Evolutionary conservation across 2,329 filamentous ascomycete genomes (phyloP).

Genomic region (Fusarium sp.): DNA sequence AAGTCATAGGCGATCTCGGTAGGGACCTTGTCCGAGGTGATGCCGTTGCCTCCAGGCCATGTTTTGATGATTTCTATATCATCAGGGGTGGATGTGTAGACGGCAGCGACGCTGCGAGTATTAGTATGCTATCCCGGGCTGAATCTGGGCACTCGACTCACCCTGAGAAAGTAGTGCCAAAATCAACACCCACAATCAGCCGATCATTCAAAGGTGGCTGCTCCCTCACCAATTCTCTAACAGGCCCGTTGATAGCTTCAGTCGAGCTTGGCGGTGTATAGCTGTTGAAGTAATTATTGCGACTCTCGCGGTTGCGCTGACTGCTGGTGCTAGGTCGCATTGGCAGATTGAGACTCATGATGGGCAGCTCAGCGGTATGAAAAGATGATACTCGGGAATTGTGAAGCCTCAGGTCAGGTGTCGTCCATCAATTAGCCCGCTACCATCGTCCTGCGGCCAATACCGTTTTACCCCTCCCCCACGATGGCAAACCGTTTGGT

Average conservation of each 20-base stretch:
- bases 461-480: constrained; percentile 41
- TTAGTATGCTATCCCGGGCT: constrained; percentile 6
- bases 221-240: constrained; percentile 64
- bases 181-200: constrained; percentile 81
- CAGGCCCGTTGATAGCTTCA: constrained; percentile 69
- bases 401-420: neutral
- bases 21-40: constrained; percentile 88
- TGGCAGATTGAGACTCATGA: constrained; percentile 62
- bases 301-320: constrained; percentile 63
- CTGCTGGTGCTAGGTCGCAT: constrained; percentile 57
- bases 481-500: constrained; percentile 23
- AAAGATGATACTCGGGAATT: constrained; percentile 19
- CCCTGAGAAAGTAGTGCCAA: constrained; percentile 86
- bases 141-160: constrained; percentile 45
- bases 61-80: constrained; percentile 86
- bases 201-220: constrained; percentile 65
- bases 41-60: constrained; percentile 84
- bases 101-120: constrained; percentile 65
- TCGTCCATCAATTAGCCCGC: constrained; percentile 18
- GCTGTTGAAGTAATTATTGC: constrained; percentile 62
- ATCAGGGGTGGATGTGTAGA: constrained; percentile 79
- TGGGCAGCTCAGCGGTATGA: constrained; percentile 18
- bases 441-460: constrained; percentile 28
- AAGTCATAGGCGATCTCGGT: constrained; percentile 76
- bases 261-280: constrained; percentile 65